Evolutionary conservation across 129 eudicot species (phyloP).

Genomic region (Centaurea solstitialis): DNA sequence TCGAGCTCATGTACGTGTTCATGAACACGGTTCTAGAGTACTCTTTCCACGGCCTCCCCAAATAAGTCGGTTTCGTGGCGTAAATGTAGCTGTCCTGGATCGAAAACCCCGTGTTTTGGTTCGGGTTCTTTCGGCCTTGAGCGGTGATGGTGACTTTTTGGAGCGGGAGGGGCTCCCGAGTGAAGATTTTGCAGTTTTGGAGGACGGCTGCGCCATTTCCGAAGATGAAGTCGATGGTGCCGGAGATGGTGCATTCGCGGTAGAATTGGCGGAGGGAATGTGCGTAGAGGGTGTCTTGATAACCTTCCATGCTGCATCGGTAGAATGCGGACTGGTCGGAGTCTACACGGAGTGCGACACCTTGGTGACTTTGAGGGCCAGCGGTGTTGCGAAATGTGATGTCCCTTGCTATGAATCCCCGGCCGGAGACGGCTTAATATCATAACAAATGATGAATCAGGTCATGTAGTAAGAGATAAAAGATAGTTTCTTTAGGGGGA

Average conservation of each 20-base stretch:
- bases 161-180: slow-evolving; percentile 61
- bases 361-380: slow-evolving; percentile 78
- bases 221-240: slow-evolving; percentile 91
- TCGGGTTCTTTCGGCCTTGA: slow-evolving; percentile 81
- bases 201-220: slow-evolving; percentile 95
- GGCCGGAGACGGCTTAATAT: slow-evolving; percentile 75
- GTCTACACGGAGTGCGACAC: slow-evolving; percentile 87
- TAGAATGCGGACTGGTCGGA: slow-evolving; percentile 86
- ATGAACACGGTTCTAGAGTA: slow-evolving; percentile 78
- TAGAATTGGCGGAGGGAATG: slow-evolving; percentile 95
- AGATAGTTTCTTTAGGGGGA: neutral
- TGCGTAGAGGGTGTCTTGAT: slow-evolving; percentile 90
- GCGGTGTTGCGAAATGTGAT: slow-evolving; percentile 94
- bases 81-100: slow-evolving; percentile 76
- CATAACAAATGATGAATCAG: neutral
- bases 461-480: slow-evolving; percentile 2
- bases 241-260: slow-evolving; percentile 81
- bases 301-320: slow-evolving; percentile 95
- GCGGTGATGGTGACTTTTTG: slow-evolving; percentile 92
- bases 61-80: slow-evolving; percentile 71
- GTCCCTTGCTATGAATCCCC: slow-evolving; percentile 89
- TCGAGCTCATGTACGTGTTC: slow-evolving; percentile 69
- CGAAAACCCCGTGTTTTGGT: slow-evolving; percentile 80
- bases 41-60: slow-evolving; percentile 93
- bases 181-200: slow-evolving; percentile 75